Percentiles rank a stretch among this genome's conserved stretches.
Conservation (phyloP, 2,329 filamentous ascomycete genomes). For the Alternaria sp. region DNA sequence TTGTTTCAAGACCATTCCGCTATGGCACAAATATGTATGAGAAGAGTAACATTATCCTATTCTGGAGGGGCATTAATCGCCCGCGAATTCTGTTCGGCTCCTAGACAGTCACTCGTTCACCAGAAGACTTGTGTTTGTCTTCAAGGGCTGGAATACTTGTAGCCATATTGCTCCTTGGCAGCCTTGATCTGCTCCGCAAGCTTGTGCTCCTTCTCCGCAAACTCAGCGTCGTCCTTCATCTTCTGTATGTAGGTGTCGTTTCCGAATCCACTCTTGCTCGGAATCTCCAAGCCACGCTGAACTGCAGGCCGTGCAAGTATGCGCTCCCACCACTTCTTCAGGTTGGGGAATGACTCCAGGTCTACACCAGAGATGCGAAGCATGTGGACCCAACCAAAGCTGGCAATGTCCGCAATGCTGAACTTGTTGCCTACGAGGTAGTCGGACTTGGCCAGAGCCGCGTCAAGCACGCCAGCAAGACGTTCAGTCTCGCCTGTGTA, state of each 20-base stretch:
- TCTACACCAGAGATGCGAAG: slow-evolving; percentile 54
- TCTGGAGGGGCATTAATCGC: background rate
- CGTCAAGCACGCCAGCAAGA: slow-evolving; percentile 57
- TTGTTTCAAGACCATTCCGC: background rate
- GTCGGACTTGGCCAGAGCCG: slow-evolving; percentile 51
- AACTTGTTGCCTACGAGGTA: slow-evolving; percentile 59
- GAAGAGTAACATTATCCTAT: background rate
- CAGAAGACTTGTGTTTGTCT: background rate
- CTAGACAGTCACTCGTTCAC: background rate
- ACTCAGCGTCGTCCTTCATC: slow-evolving; percentile 59
- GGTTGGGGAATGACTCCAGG: slow-evolving; percentile 53
- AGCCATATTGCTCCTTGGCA: slow-evolving; percentile 58
- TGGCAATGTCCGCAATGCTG: slow-evolving; percentile 58
- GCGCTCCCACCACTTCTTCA: slow-evolving; percentile 57
- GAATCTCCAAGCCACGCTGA: slow-evolving; percentile 50
- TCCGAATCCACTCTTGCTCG: slow-evolving; percentile 48
- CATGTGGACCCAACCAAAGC: slow-evolving; percentile 57
- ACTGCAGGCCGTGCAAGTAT: slow-evolving; percentile 55
- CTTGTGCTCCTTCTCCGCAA: slow-evolving; percentile 57
- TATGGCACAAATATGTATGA: background rate
- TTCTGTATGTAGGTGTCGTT: slow-evolving; percentile 56
- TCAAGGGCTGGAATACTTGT: slow-evolving; percentile 55
- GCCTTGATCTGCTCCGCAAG: slow-evolving; percentile 49
- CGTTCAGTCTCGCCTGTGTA: slow-evolving; percentile 60
- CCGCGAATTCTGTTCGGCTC: background rate